A percentile compares a stretch with the other conserved stretches of the same genome.
These are phyloP conservation scores for Anthracocystis setariae DNA, from an alignment of 1,284 basidiomycete species.

Conservation along the genomic window DNA sequence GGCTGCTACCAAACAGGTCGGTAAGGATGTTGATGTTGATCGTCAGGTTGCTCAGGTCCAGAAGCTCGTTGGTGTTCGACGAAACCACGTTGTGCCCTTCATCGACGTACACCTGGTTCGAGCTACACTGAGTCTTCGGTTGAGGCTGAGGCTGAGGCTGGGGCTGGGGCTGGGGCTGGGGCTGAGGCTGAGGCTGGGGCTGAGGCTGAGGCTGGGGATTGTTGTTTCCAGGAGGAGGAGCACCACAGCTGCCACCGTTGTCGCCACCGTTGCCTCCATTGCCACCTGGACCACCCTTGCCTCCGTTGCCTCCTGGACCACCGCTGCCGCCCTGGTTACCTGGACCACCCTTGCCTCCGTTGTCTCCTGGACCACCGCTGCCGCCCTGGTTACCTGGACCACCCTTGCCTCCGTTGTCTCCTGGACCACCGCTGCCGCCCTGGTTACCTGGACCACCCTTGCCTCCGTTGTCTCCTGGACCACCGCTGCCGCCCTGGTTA, in stretches of 20 bases:
- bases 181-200: constrained; percentile 4
- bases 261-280: constrained; percentile 1
- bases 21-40: constrained; percentile 33
- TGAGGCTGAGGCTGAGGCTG: constrained; percentile 4
- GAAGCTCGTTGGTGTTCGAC: constrained; percentile 39
- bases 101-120: constrained; percentile 35
- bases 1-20: constrained; percentile 20
- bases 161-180: constrained; percentile 6
- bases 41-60: constrained; percentile 36
- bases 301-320: constrained; percentile 4
- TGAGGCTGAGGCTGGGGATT: neutral
- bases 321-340: too few relatives aligned
- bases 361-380: constrained; percentile 5
- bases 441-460: too few relatives aligned
- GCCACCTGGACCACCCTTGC: neutral
- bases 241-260: neutral
- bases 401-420: too few relatives aligned
- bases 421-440: too few relatives aligned
- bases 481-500: too few relatives aligned
- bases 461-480: too few relatives aligned
- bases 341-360: neutral
- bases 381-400: too few relatives aligned
- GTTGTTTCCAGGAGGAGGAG: neutral
- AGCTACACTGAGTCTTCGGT: constrained; percentile 12
- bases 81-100: constrained; percentile 52